These are phyloP conservation scores for Choiromyces venosus DNA, from an alignment of 495 filamentous ascomycete genomes.

Conservation along the genomic window DNA sequence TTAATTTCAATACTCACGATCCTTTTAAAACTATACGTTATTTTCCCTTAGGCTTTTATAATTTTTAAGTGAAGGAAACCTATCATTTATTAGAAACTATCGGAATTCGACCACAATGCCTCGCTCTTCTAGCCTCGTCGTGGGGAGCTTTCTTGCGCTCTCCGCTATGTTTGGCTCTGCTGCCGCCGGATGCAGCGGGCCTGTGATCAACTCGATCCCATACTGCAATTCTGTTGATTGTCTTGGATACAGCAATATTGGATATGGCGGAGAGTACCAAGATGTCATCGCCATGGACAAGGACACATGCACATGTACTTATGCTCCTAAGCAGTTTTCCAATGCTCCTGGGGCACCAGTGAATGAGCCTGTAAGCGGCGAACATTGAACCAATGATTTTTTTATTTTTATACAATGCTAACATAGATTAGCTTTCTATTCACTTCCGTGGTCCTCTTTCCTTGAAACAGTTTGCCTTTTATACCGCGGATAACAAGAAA, in stretches of 20 bases:
- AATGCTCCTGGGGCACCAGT: slow-evolving; percentile 57
- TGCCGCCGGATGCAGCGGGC: slow-evolving; percentile 5
- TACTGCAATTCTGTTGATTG: slow-evolving; percentile 59
- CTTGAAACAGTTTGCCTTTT: slow-evolving; percentile 60
- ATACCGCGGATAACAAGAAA: slow-evolving; percentile 46
- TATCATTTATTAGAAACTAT: background rate
- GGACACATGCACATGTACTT: slow-evolving; percentile 52
- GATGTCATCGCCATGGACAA: slow-evolving; percentile 56
- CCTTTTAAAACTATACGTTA: slow-evolving; percentile 17
- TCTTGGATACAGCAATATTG: slow-evolving; percentile 58
- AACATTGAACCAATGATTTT: slow-evolving; percentile 11
- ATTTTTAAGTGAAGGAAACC: background rate
- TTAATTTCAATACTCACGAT: slow-evolving; percentile 21
- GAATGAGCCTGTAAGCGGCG: slow-evolving; percentile 57
- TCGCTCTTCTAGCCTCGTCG: slow-evolving; percentile 21
- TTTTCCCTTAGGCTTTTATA: background rate
- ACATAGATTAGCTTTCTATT: slow-evolving; percentile 53
- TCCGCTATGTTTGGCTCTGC: slow-evolving; percentile 17
- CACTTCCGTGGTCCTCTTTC: slow-evolving; percentile 64
- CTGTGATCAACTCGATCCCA: slow-evolving; percentile 43
- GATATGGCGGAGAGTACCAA: slow-evolving; percentile 54
- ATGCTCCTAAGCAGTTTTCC: slow-evolving; percentile 47
- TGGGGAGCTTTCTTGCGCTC: slow-evolving; percentile 26
- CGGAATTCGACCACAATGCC: slow-evolving; percentile 17
- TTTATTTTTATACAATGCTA: background rate